Evolutionary conservation across 2,329 filamentous ascomycete genomes (phyloP), one percentile per base, ranked within the genome.

Genomic region (Metarhizium album): DNA sequence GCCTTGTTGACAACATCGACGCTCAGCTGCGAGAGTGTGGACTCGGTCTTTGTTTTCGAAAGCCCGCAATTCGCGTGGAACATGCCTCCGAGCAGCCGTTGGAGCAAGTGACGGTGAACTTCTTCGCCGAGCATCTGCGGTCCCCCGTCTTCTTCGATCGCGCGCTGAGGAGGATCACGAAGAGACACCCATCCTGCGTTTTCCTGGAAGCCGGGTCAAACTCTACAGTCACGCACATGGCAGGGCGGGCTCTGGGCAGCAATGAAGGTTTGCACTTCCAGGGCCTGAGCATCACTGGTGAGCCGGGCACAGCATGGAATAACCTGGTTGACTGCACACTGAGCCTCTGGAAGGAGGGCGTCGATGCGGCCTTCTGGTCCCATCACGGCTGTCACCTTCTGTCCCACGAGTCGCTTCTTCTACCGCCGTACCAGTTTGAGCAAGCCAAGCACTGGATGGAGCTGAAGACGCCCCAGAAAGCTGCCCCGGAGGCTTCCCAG

Each of bases 391-490:
- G 4, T 0, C 67, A 73, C 48, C 62, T 52, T 0, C 1, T 16
- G 2, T 47, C 57, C 0, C 56, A 62, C 24, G 35, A 45, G 0
- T 53, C 47, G 0, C 22, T 70, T 3, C 31, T 64, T 0, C 57
- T 74, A 0, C 71, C 70, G 0, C 67, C 70, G 0, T 72, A 73
- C 50, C 70, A 73, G 42, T 73, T 74, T 52, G 69, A 72, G 14
- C 64, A 67, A 43, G 46, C 57, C 0, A 48, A 57, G 0, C 70
- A 73, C 47, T 73, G 70, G 70, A 45, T 72, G 13, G 60, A 67
- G 2, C 47, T 67, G 3, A 67, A 60, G 47, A 23, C 43, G 31
- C 57, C 29, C 14, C 9, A 37, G 13, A 29, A 51, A 7, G 9
- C 47, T 14, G 18, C 24, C 5, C 20, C 45, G 27, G 20, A 33